Conservation (phyloP, 2,329 filamentous ascomycete genomes). For the Pseudocercospora ulei region DNA sequence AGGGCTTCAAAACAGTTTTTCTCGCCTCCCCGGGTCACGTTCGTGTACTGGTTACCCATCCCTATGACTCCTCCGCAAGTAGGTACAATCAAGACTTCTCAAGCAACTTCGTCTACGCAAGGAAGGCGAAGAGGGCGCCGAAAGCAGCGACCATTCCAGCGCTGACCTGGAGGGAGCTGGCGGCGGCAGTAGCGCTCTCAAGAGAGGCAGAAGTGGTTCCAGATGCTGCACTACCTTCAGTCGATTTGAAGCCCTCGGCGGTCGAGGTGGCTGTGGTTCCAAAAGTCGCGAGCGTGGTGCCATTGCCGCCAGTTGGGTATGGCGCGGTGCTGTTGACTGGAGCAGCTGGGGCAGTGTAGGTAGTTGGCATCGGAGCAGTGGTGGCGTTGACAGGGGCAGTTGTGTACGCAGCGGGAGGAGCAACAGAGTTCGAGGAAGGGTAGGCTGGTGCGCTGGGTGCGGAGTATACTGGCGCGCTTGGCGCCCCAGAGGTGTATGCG, state of each 20-base stretch:
- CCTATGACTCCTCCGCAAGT: conserved; percentile 3
- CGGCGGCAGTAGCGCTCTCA: conserved; percentile 10
- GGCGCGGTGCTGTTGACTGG: conserved; percentile 14
- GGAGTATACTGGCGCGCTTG: conserved; percentile 11
- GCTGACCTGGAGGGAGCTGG: conserved; percentile 14
- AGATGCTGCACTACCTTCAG: conserved; percentile 11
- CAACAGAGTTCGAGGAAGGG: conserved; percentile 7
- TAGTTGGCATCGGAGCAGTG: conserved; percentile 11
- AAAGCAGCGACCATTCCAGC: conserved; percentile 16
- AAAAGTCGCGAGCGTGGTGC: conserved; percentile 17
- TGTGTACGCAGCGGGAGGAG: conserved; percentile 6
- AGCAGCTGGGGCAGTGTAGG: conserved; percentile 10
- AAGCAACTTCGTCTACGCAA: conserved; percentile 15
- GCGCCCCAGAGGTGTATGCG: conserved; percentile 9
- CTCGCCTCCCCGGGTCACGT: no score
- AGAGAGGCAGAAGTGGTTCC: conserved; percentile 10
- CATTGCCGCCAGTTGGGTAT: conserved; percentile 18
- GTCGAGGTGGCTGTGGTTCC: conserved; percentile 14
- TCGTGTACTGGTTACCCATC: conserved; percentile 6
- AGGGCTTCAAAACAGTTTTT: background rate
- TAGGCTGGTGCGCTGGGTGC: conserved; percentile 10
- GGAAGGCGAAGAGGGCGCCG: conserved; percentile 18
- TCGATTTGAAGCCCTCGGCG: conserved; percentile 11
- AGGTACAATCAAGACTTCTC: conserved; percentile 4
- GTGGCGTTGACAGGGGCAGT: conserved; percentile 11